Base-by-base conservation (phyloP, 768 basidiomycete genomes). In the Glaciozyma antarctica region DNA sequence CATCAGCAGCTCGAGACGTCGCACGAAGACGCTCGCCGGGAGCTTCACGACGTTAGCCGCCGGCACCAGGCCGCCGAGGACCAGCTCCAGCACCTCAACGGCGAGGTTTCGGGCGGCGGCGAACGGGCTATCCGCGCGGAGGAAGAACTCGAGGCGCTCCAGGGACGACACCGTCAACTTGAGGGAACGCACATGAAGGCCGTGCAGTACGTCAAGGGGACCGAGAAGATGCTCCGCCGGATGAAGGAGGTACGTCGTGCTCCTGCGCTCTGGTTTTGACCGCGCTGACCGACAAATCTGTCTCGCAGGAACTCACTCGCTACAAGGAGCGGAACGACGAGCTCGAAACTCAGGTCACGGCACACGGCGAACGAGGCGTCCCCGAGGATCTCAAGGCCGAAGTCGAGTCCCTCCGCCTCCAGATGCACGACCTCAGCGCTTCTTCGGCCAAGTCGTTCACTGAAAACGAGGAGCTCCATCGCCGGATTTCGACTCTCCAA, bases 171-270 rank as follows among this genome's bases (percentile, higher is more conserved):
- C 57, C 80, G 83, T 28, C 88, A 92, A 75, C 84, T 98, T 77
- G 93, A 98, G 77, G 85, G 88, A 55, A 94, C 97, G 73, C 98
- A 99, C 77, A 88, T 92, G 73, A 84, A 93, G 59, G 94, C 95
- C 19, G 93, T 98, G 62, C 88, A 91, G 75, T 97, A 95, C 78
- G 92, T 97, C 72, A 98, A 97, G 82, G 90, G 90, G 53, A 97
- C 93, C 2, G 95, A 98, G 77, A 95, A 93, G 79, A 91, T 98
- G 85, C 88, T 97, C 81, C 85, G 91, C 71, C 85, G 87, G 71
- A 90, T 97, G 86, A 89, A 91, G 77, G 94, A 93, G 62, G 68
- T 69, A 34, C 28, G 68, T 68, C 32, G 12, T 15, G 22, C 9
- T 3, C 12, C 17, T 5, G 24, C n/a, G 10, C 12, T 43, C 16